Conservation (phyloP, 805 yeast species). For the Cyberlindnera maritima region DNA sequence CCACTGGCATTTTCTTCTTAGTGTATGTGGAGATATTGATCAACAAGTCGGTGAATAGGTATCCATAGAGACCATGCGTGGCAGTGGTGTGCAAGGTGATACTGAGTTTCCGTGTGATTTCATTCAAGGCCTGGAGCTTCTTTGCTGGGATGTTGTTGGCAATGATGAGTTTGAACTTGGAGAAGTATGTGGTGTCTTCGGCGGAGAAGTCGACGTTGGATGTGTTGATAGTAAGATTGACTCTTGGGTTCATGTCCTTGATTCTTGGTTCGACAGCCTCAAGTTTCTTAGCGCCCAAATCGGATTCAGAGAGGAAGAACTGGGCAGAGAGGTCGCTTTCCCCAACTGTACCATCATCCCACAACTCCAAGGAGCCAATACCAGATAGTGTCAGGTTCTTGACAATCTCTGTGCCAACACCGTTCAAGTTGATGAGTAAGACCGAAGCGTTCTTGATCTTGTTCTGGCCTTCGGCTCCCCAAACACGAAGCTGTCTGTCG, state of each 20-base stretch:
- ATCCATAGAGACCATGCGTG: slow-evolving; percentile 80
- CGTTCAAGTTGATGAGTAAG: slow-evolving; percentile 68
- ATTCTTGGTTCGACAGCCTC: slow-evolving; percentile 55
- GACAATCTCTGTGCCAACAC: slow-evolving; percentile 76
- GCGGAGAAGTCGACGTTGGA: slow-evolving; percentile 20
- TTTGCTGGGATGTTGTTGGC: slow-evolving; percentile 58
- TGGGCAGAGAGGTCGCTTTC: slow-evolving; percentile 71
- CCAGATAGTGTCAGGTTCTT: slow-evolving; percentile 90
- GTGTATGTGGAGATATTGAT: slow-evolving; percentile 55
- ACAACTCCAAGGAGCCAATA: slow-evolving; percentile 68
- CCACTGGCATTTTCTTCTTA: slow-evolving; percentile 44
- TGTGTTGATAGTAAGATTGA: slow-evolving; percentile 48
- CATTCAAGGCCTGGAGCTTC: slow-evolving; percentile 49
- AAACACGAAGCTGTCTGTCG: slow-evolving; percentile 90
- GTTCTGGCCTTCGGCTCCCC: slow-evolving; percentile 94
- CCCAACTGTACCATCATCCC: slow-evolving; percentile 53
- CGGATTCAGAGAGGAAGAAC: slow-evolving; percentile 60
- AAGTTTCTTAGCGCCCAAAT: slow-evolving; percentile 55
- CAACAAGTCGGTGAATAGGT: slow-evolving; percentile 74
- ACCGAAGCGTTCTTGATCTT: slow-evolving; percentile 69
- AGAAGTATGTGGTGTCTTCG: slow-evolving; percentile 37
- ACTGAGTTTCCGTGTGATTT: slow-evolving; percentile 48
- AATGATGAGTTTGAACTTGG: slow-evolving; percentile 64
- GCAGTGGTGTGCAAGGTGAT: slow-evolving; percentile 70
- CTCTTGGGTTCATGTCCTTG: slow-evolving; percentile 78